Evolutionary conservation across 768 basidiomycete genomes (phyloP), one percentile per base, ranked within the genome.

Genomic region (Suillus variegatus): DNA sequence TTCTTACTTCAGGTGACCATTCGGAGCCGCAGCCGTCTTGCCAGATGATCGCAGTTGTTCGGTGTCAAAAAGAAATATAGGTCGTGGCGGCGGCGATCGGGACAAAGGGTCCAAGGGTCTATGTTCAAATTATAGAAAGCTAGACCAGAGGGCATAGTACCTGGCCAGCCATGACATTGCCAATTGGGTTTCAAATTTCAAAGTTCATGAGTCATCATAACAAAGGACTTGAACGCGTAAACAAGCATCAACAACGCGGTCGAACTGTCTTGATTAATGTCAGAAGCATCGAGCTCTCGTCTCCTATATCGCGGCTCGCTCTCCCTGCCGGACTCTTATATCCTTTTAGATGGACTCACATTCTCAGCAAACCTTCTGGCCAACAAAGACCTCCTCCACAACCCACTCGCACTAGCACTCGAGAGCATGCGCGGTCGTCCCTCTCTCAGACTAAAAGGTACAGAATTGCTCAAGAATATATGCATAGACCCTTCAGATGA

Each of bases 341-440:
- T 93, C 25, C 78, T 84, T 3, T 85, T 93, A 41, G 92, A 93
- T 70, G 92, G 92, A 7, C 73, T 93, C 22, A 89, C 89, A 2
- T 93, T 93, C 71, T 81, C 84, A 4, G 82, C 85, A 1, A 81
- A 80, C 0, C 72, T 87, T 5, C 81, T 82, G 44, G 60, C 56
- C 60, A 62, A 65, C 14, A 54, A 66, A 12, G 79, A 80, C 20
- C 77, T 93, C 16, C 80, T 93, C 25, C 79, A 54, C 18, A 54
- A 54, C 18, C 52, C 52, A 18, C 52, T 54, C 7, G 52, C 52
- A 18, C 52, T 54, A 32, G 52, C 52, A 35, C 52, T 54, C 52
- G 52, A 54, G 9, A 91, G 87, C 74, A 92, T 93, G 90, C 90
- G 91, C 46, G 89, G 90, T 20, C 77, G 90, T 22, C 88, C 88